Conservation (phyloP, 2,329 filamentous ascomycete genomes). For the Colletotrichum eremochloae region DNA sequence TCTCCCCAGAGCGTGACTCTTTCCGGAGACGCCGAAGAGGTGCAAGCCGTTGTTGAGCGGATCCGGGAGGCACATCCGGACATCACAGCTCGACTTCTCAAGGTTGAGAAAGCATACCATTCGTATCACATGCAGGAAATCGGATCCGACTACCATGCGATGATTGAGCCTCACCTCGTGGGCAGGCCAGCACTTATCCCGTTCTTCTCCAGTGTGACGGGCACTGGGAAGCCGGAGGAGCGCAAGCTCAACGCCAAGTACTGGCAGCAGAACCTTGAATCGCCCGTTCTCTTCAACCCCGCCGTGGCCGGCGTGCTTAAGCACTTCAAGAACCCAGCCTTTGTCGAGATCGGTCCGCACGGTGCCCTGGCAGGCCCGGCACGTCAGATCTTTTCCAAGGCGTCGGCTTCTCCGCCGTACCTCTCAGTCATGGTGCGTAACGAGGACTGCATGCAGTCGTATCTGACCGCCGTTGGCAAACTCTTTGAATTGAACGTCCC, state of each 20-base stretch:
- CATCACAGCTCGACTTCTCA: conserved; percentile 45
- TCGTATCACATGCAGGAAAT: conserved; percentile 43
- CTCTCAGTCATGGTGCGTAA: too few species aligned
- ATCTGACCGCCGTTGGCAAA: too few species aligned
- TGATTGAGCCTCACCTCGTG: too few species aligned
- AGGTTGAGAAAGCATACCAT: conserved; percentile 49
- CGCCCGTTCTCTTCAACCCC: conserved; percentile 35
- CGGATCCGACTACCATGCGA: conserved; percentile 18
- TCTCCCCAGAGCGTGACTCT: conserved; percentile 46
- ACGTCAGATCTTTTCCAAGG: conserved; percentile 53
- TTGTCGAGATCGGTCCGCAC: conserved; percentile 40
- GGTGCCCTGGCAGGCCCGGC: conserved; percentile 33
- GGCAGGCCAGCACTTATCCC: background rate
- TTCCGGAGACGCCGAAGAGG: conserved; percentile 42
- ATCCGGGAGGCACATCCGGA: conserved; percentile 42
- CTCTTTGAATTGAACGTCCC: too few species aligned
- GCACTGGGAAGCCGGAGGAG: background rate
- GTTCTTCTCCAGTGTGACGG: conserved; percentile 1
- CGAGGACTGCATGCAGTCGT: too few species aligned
- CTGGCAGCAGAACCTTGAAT: conserved; percentile 39
- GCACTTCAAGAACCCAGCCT: conserved; percentile 45
- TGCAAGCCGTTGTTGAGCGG: conserved; percentile 39
- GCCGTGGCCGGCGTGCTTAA: conserved; percentile 32
- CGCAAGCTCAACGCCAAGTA: conserved; percentile 18
- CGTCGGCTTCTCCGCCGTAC: conserved; percentile 53